Evolutionary conservation across 768 basidiomycete genomes (phyloP).

Genomic region (Polyporus arcularius): DNA sequence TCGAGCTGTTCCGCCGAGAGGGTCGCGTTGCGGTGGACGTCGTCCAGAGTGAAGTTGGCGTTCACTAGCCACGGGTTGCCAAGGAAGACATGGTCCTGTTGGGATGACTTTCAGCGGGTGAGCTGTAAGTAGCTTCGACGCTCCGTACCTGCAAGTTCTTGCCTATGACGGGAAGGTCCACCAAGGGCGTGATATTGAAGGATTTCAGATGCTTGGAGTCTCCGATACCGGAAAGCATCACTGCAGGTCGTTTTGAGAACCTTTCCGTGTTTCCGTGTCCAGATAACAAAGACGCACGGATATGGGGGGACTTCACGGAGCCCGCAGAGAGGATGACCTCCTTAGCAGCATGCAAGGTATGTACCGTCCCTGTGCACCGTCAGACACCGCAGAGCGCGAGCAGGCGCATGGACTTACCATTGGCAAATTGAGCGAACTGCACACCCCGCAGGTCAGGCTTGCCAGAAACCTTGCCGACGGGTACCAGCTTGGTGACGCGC

Average conservation of each 20-base stretch:
- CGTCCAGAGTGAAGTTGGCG: constrained; percentile 13
- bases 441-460: constrained; percentile 1
- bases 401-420: constrained; percentile 1
- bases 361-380: neutral
- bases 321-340: constrained; percentile 26
- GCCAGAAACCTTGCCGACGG: neutral
- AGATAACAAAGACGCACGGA: constrained; percentile 3
- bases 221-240: constrained; percentile 21
- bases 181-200: constrained; percentile 19
- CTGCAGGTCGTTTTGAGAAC: neutral
- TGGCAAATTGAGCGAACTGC: constrained; percentile 6
- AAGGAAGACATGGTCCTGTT: constrained; percentile 25
- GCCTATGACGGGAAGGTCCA: constrained; percentile 30
- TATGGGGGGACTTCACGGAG: constrained; percentile 16
- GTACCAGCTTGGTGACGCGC: constrained; percentile 3
- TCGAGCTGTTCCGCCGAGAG: constrained; percentile 1
- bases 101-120: neutral
- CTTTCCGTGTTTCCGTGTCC: no score
- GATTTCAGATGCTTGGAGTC: constrained; percentile 13
- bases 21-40: constrained; percentile 6
- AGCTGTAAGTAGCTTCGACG: neutral
- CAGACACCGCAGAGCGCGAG: neutral
- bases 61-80: constrained; percentile 18
- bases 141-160: constrained; percentile 19
- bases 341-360: constrained; percentile 14